These are phyloP conservation scores for Metarhizium anisopliae DNA, from an alignment of 2,329 filamentous ascomycete species.

Conservation along the genomic window DNA sequence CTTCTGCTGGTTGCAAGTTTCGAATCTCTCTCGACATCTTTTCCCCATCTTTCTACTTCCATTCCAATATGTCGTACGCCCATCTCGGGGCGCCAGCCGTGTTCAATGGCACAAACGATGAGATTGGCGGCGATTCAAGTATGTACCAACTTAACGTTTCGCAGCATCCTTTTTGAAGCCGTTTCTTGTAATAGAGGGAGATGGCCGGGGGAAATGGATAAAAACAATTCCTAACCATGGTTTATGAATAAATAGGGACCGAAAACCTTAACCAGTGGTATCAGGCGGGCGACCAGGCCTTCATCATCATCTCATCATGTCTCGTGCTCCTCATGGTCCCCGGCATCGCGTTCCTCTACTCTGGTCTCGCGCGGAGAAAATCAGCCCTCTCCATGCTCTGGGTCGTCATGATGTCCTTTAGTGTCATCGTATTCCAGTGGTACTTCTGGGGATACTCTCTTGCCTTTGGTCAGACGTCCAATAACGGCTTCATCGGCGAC, in stretches of 20 bases:
- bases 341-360: conserved; percentile 95
- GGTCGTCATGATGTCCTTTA: conserved; percentile 91
- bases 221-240: conserved; percentile 24
- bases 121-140: conserved; percentile 71
- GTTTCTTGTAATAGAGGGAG: neutral
- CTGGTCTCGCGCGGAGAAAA: conserved; percentile 92
- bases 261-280: conserved; percentile 97
- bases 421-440: conserved; percentile 94
- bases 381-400: conserved; percentile 95
- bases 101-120: conserved; percentile 56
- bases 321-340: conserved; percentile 97
- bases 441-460: conserved; percentile 99
- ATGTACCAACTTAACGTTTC: conserved; percentile 26
- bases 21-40: neutral
- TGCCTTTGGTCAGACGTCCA: conserved; percentile 74
- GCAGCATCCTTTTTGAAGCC: neutral
- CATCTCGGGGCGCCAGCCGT: conserved; percentile 47
- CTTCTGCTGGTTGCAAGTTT: too few species aligned
- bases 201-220: too few species aligned
- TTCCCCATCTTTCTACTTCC: neutral
- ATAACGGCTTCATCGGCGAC: conserved; percentile 87
- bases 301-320: conserved; percentile 79
- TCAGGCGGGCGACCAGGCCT: conserved; percentile 83
- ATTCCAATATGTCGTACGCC: conserved; percentile 45
- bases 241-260: conserved; percentile 32